phyloP scores from a whole-genome alignment of 176 grass and related monocot genomes.

The Leersia perrieri region DNA sequence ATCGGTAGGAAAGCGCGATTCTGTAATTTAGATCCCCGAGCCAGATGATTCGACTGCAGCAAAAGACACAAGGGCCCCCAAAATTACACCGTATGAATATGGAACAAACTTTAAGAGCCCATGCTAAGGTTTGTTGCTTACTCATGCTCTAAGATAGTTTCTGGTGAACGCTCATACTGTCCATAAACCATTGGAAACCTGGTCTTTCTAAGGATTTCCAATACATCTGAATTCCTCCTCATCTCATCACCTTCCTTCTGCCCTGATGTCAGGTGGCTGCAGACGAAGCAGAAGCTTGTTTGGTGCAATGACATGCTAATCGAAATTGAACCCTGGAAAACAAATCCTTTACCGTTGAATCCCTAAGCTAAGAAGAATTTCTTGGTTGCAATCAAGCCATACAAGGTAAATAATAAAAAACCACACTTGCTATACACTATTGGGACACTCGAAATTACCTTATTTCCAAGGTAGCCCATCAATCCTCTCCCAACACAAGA shows the following conservation, averaged over 20 bases:
- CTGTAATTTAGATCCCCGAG: slow-evolving; percentile 98
- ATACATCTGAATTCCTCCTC: slow-evolving; percentile 80
- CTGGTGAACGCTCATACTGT: slow-evolving; percentile 73
- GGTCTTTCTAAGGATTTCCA: slow-evolving; percentile 93
- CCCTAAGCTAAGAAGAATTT: slow-evolving; percentile 36
- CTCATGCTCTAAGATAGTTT: slow-evolving; percentile 95
- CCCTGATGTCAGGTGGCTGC: slow-evolving; percentile 97
- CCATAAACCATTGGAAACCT: slow-evolving; percentile 84
- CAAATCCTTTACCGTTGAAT: slow-evolving; percentile 41
- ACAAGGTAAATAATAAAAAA: background rate
- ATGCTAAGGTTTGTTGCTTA: slow-evolving; percentile 42
- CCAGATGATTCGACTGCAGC: slow-evolving; percentile 87
- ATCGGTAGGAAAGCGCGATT: slow-evolving; percentile 91
- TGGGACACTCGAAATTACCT: slow-evolving; percentile 49
- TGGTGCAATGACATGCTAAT: slow-evolving; percentile 99
- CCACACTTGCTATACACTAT: background rate
- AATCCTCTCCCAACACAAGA: slow-evolving; percentile 94
- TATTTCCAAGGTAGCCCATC: slow-evolving; percentile 98
- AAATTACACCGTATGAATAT: slow-evolving; percentile 25
- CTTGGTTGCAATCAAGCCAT: slow-evolving; percentile 16
- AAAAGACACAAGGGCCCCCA: slow-evolving; percentile 22
- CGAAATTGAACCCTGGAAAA: slow-evolving; percentile 96
- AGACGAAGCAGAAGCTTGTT: slow-evolving; percentile 99
- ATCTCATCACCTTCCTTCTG: slow-evolving; percentile 97
- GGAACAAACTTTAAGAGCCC: slow-evolving; percentile 9